Evolutionary conservation across 257 asterid species (phyloP), one percentile per base, ranked within the genome.

Genomic region (Solanum sitiens): DNA sequence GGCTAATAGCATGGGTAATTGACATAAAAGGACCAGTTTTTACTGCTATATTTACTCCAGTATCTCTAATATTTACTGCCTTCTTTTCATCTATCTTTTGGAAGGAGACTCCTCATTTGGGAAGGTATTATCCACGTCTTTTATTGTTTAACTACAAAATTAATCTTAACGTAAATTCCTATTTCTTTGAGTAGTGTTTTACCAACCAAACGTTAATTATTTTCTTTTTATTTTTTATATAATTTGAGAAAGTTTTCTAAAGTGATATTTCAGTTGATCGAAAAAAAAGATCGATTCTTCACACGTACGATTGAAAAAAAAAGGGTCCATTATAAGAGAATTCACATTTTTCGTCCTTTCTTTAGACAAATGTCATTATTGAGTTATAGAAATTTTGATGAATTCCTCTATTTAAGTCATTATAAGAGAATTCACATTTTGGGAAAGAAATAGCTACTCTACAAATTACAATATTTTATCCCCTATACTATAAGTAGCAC

Each of bases 21-120:
- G 92, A 93, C 87, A 92, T 89, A 91, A 93, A 90, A 86, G 98
- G 98, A 0, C 94, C 98, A 9, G 93, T 94, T 14, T 94, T 92
- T 37, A 86, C 84, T 53, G 91, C 94, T 2, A 86, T 90, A 35
- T 94, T 93, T 45, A 89, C 90, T 35, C 98, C 96, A 4, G n/a
- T 92, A 11, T 89, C 95, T 18, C 93, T 94, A 68, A 40, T 93
- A 2, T 32, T 92, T 10, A 90, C 96, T 0, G 96, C 94, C 86
- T 72, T 92, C 30, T 88, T 93, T 85, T 92, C 98, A 1, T 90
- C 91, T 63, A 39, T 91, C 44, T 88, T 94, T 27, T 94, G 92
- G 75, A 83, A 91, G 40, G 96, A 94, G 88, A 93, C 90, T 87
- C 93, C 94, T 80, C 92, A 92, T 23, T 90, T 89, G 94, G 95